These are phyloP conservation scores for Kazachstania psychrophila DNA, from an alignment of 805 yeast genomes.

Conservation along the genomic window DNA sequence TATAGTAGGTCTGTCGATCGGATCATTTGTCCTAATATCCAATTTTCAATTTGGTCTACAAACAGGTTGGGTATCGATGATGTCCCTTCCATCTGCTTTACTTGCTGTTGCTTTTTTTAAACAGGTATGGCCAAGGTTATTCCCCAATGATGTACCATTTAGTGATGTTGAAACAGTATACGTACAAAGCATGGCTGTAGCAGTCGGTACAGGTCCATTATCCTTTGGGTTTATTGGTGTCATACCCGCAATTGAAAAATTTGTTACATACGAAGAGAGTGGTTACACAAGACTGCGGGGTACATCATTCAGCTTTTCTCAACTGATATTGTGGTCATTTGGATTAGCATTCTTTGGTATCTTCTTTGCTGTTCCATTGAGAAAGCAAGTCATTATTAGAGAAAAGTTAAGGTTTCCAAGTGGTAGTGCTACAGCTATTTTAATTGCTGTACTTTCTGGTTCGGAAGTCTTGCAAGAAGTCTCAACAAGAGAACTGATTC, in stretches of 20 bases:
- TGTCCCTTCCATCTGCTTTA: slow-evolving; percentile 91
- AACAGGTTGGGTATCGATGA: slow-evolving; percentile 99
- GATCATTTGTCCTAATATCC: slow-evolving; percentile 75
- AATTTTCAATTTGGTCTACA: slow-evolving; percentile 95
- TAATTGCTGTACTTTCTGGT: slow-evolving; percentile 79
- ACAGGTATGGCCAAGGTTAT: slow-evolving; percentile 32
- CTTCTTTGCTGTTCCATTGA: slow-evolving; percentile 82
- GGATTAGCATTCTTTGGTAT: slow-evolving; percentile 93
- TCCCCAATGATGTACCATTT: slow-evolving; percentile 36
- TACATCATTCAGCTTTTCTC: slow-evolving; percentile 33
- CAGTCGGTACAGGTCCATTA: slow-evolving; percentile 94
- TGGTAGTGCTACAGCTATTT: slow-evolving; percentile 91
- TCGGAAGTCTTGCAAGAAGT: slow-evolving; percentile 40
- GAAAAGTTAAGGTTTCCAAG: slow-evolving; percentile 90
- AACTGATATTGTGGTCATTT: slow-evolving; percentile 69
- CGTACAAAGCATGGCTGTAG: slow-evolving; percentile 87
- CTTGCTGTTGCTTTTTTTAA: slow-evolving; percentile 80
- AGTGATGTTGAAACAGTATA: slow-evolving; percentile 93
- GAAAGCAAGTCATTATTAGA: slow-evolving; percentile 77
- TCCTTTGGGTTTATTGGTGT: slow-evolving; percentile 95
- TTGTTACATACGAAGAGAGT: slow-evolving; percentile 67
- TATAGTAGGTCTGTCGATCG: slow-evolving; percentile 70
- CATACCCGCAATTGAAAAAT: slow-evolving; percentile 89
- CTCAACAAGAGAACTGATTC: slow-evolving; percentile 27
- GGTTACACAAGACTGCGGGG: slow-evolving; percentile 38